phyloP scores from a whole-genome alignment of 108 stramenopile species.

The Parietichytrium sp. region DNA sequence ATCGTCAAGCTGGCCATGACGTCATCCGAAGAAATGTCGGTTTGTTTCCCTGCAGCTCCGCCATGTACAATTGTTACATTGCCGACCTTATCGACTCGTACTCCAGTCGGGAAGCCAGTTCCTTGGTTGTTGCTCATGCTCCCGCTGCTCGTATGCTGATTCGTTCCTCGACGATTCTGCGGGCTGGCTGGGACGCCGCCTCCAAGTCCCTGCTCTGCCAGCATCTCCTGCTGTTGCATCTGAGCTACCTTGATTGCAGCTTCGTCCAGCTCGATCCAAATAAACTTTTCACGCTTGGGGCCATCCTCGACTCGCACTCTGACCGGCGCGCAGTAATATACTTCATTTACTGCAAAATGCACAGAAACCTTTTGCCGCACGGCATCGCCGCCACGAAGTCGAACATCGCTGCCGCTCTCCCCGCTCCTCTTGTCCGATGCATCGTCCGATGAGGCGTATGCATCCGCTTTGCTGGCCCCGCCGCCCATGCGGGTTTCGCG shows the following conservation, averaged over 20 bases:
- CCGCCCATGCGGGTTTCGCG: too few relatives aligned
- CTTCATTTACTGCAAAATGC: neutral
- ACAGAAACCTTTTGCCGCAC: conserved; percentile 23
- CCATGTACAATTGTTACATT: conserved; percentile 15
- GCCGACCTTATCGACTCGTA: neutral
- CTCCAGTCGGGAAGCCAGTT: conserved; percentile 14
- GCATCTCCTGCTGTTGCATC: neutral
- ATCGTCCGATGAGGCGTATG: too few relatives aligned
- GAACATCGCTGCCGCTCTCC: too few relatives aligned
- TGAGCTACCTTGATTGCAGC: neutral
- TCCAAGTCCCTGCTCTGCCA: too few relatives aligned
- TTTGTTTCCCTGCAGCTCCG: neutral
- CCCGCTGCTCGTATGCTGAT: neutral
- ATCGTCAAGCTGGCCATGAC: neutral
- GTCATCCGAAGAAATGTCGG: conserved; percentile 8
- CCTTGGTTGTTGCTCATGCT: too few relatives aligned
- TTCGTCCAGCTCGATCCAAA: conserved; percentile 34
- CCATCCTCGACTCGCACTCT: neutral
- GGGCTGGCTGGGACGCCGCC: too few relatives aligned
- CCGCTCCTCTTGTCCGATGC: too few relatives aligned
- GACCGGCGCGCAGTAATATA: conserved; percentile 20
- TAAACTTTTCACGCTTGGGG: conserved; percentile 15
- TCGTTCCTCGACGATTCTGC: too few relatives aligned
- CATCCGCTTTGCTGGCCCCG: too few relatives aligned
- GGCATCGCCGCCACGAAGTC: neutral